A percentile compares a stretch with the other conserved stretches of the same genome.
Evolutionary conservation across 805 yeast species (phyloP).

Genomic region (Metschnikowia lunata): DNA sequence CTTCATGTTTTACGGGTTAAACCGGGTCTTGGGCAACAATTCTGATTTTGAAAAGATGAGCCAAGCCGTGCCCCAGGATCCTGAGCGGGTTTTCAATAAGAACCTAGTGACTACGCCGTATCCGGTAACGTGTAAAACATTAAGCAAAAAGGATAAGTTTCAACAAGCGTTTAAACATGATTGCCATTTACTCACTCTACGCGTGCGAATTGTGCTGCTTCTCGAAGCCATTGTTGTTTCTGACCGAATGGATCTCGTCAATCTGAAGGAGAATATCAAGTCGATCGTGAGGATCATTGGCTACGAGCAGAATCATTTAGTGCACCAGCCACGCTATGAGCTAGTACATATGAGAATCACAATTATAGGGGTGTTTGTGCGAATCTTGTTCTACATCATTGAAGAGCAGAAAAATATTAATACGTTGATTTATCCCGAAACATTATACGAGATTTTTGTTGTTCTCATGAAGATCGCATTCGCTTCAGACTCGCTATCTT

Average conservation of each 20-base stretch:
- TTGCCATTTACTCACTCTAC: constrained; percentile 38
- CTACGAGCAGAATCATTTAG: constrained; percentile 45
- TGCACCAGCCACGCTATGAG: constrained; percentile 42
- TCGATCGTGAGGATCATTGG: constrained; percentile 42
- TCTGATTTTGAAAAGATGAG: constrained; percentile 39
- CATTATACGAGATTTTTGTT: constrained; percentile 45
- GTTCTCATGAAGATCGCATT: constrained; percentile 51
- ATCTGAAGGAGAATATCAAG: constrained; percentile 36
- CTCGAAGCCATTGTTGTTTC: constrained; percentile 43
- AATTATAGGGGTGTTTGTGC: constrained; percentile 38
- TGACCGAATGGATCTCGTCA: constrained; percentile 24
- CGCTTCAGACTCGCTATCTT: constrained; percentile 39
- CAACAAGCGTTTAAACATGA: constrained; percentile 36
- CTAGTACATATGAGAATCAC: constrained; percentile 33
- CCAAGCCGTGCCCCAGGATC: constrained; percentile 33
- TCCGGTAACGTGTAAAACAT: constrained; percentile 8
- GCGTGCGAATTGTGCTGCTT: constrained; percentile 43
- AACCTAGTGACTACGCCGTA: constrained; percentile 10
- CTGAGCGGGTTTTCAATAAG: constrained; percentile 4
- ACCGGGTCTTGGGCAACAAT: constrained; percentile 51
- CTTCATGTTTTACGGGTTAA: constrained; percentile 50
- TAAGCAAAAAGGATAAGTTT: constrained; percentile 7
- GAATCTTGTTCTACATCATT: constrained; percentile 36
- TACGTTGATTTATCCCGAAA: constrained; percentile 36
- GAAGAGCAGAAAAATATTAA: constrained; percentile 29